A percentile compares a stretch with the other conserved stretches of the same genome.
Conservation (phyloP, 2,329 filamentous ascomycete genomes). For the Trichophyton rubrum region DNA sequence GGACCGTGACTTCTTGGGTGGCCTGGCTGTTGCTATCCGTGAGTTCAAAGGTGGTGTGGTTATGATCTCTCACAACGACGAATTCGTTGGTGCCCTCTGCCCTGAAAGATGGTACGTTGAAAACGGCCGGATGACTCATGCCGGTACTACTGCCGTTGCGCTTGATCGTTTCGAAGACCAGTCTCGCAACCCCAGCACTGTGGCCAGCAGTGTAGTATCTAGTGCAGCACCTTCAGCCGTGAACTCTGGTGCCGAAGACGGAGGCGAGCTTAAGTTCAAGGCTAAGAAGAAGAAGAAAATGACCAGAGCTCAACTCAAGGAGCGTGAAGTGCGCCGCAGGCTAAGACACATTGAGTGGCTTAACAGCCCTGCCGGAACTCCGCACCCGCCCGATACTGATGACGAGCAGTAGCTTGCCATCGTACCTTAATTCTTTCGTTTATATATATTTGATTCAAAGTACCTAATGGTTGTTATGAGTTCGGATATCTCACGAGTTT, state of each 20-base stretch:
- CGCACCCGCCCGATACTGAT: constrained; percentile 63
- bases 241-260: constrained; percentile 74
- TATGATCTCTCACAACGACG: constrained; percentile 99
- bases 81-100: constrained; percentile 92
- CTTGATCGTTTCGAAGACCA: constrained; percentile 84
- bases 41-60: constrained; percentile 98
- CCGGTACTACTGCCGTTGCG: constrained; percentile 58
- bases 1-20: constrained; percentile 92
- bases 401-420: constrained; percentile 44
- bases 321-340: constrained; percentile 73
- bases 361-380: constrained; percentile 73
- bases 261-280: constrained; percentile 67
- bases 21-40: constrained; percentile 91
- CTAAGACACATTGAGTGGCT: constrained; percentile 72
- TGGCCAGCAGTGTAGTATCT: constrained; percentile 46
- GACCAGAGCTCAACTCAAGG: constrained; percentile 93
- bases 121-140: constrained; percentile 70
- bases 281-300: constrained; percentile 95
- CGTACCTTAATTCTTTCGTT: not conserved
- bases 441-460: constrained; percentile 4
- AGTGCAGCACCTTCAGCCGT: constrained; percentile 52
- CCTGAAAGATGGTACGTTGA: constrained; percentile 93
- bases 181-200: constrained; percentile 42
- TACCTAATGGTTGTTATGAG: constrained; percentile 5
- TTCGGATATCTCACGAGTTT: constrained; percentile 4